Conservation (phyloP, 805 yeast species). For the Myxozyma udenii region DNA sequence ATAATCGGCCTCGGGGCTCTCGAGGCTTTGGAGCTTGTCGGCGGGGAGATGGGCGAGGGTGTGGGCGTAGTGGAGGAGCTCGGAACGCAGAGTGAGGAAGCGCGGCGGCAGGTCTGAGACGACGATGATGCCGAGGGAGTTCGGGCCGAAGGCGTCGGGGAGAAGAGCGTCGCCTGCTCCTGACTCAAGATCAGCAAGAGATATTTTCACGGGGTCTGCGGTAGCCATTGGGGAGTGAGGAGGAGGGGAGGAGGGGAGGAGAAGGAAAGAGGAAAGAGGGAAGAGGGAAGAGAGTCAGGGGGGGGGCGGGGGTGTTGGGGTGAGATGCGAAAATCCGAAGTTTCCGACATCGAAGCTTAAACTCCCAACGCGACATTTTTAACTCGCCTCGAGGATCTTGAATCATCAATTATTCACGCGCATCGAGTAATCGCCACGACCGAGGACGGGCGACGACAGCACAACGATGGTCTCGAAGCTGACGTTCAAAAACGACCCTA, state of each 20-base stretch:
- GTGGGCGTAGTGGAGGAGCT: slow-evolving; percentile 44
- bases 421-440: background rate
- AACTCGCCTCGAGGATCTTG: too few species aligned
- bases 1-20: slow-evolving; percentile 51
- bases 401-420: too few species aligned
- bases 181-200: slow-evolving; percentile 6
- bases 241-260: background rate
- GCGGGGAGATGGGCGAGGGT: slow-evolving; percentile 33
- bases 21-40: slow-evolving; percentile 37
- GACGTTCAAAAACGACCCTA: slow-evolving; percentile 41
- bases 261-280: background rate
- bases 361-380: too few species aligned
- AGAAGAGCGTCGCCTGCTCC: slow-evolving; percentile 41
- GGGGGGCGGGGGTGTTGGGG: too few species aligned
- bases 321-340: too few species aligned
- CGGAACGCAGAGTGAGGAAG: slow-evolving; percentile 42
- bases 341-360: too few species aligned
- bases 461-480: slow-evolving; percentile 41
- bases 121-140: slow-evolving; percentile 54
- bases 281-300: too few species aligned
- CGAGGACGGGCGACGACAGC: too few species aligned
- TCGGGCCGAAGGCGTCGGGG: slow-evolving; percentile 51
- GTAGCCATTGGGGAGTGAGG: background rate
- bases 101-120: slow-evolving; percentile 43
- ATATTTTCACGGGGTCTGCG: slow-evolving; percentile 8